These are phyloP conservation scores for Candida takata DNA, from an alignment of 805 yeast species.

Conservation along the genomic window DNA sequence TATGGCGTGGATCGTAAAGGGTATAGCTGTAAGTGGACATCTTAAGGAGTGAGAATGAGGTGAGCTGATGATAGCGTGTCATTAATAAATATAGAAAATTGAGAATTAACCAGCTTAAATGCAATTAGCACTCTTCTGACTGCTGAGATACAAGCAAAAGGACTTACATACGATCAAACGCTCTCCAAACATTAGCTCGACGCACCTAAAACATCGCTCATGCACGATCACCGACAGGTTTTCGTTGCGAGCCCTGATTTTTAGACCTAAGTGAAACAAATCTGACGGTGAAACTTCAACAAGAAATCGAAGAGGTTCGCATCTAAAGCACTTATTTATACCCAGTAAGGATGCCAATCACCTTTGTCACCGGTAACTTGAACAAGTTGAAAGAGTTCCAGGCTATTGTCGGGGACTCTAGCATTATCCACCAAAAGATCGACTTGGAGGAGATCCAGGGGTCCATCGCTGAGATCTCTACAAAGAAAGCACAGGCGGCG, in stretches of 20 bases:
- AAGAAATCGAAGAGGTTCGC: background rate
- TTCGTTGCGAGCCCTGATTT: background rate
- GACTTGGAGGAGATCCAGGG: constrained; percentile 94
- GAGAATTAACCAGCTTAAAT: no score
- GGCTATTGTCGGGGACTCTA: constrained; percentile 51
- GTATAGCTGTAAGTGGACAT: constrained; percentile 11
- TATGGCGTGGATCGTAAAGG: constrained; percentile 3
- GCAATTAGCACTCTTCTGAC: no score
- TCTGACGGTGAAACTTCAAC: background rate
- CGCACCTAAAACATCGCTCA: background rate
- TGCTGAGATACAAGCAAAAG: no score
- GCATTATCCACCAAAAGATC: constrained; percentile 54
- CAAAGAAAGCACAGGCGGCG: constrained; percentile 72
- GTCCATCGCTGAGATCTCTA: constrained; percentile 71
- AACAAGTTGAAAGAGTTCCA: constrained; percentile 84
- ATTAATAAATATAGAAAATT: no score
- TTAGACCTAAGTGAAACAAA: background rate
- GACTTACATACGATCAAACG: no score
- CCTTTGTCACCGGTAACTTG: constrained; percentile 82
- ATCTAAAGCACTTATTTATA: background rate
- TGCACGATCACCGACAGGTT: background rate
- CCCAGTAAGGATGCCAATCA: constrained; percentile 29
- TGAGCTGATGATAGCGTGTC: no score
- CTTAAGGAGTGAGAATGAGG: background rate
- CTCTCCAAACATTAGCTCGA: no score